Evolutionary conservation across 352 stramenopile species (phyloP).

Genomic region (Globisporangium recalcitrans): DNA sequence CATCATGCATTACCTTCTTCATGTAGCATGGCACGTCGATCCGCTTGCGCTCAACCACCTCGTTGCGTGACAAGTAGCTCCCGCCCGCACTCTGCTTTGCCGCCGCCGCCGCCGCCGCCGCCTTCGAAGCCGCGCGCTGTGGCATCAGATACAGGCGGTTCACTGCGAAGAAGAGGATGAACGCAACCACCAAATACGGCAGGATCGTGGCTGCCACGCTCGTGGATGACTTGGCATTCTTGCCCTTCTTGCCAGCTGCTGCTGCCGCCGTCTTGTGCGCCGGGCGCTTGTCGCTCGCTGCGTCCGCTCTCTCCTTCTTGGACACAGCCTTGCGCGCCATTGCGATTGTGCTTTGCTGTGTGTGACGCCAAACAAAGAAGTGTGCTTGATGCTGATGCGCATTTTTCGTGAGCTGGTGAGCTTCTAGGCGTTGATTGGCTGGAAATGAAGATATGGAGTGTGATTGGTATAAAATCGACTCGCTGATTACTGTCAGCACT

Average conservation of each 20-base stretch:
- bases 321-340: conserved; percentile 19
- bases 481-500: not conserved
- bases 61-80: conserved; percentile 21
- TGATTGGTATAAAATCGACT: not conserved
- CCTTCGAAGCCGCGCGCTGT: not conserved
- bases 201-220: conserved; percentile 2
- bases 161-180: conserved; percentile 8
- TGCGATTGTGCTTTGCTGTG: not conserved
- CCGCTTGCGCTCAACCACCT: conserved; percentile 37
- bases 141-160: conserved; percentile 14
- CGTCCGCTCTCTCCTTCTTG: conserved; percentile 11
- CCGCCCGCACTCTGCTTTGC: not conserved
- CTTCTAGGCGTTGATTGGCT: not conserved
- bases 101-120: not conserved
- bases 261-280: not conserved
- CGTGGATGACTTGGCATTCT: conserved; percentile 6
- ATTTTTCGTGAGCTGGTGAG: not conserved
- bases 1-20: conserved; percentile 28
- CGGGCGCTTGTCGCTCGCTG: not conserved
- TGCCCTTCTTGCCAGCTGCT: not conserved
- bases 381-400: not conserved
- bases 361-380: not conserved
- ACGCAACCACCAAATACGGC: conserved; percentile 11
- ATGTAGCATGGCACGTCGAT: conserved; percentile 48
- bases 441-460: not conserved